Percentiles rank a stretch among this genome's conserved stretches.
These are phyloP conservation scores for Gaertneriomyces semiglobifer DNA, from an alignment of 192 early-diverging fungal species.

Conservation along the genomic window DNA sequence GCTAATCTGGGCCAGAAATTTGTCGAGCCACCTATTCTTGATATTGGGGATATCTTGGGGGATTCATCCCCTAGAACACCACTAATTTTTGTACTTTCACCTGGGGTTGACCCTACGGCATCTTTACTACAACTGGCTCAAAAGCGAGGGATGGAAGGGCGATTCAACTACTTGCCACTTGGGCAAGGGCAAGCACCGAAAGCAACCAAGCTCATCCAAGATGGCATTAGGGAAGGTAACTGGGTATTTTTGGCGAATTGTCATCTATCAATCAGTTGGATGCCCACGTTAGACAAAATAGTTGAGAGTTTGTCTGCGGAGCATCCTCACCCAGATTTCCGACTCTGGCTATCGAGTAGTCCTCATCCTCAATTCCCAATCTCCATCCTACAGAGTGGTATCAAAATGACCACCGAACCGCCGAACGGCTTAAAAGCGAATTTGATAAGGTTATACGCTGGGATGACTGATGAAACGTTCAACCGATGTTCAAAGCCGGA, in stretches of 20 bases:
- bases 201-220: conserved; percentile 57
- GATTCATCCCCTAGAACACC: conserved; percentile 55
- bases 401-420: conserved; percentile 65
- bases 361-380: conserved; percentile 65
- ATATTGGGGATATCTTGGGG: conserved; percentile 52
- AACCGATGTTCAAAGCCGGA: conserved; percentile 42
- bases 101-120: conserved; percentile 58
- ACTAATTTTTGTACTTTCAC: conserved; percentile 63
- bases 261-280: conserved; percentile 63
- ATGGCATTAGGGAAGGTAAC: conserved; percentile 57
- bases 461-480: conserved; percentile 51
- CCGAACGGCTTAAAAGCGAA: conserved; percentile 62
- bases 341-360: conserved; percentile 61
- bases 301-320: conserved; percentile 50
- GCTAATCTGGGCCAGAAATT: conserved; percentile 58
- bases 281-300: conserved; percentile 61
- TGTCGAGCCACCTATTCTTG: conserved; percentile 56
- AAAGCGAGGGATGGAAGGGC: conserved; percentile 48
- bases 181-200: conserved; percentile 65
- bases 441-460: conserved; percentile 45
- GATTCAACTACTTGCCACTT: conserved; percentile 57
- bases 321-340: conserved; percentile 57
- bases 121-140: conserved; percentile 42
- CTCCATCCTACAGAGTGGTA: conserved; percentile 55
- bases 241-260: conserved; percentile 68